Base-by-base conservation (phyloP, 306 rosid species). In the Cicer arietinum region DNA sequence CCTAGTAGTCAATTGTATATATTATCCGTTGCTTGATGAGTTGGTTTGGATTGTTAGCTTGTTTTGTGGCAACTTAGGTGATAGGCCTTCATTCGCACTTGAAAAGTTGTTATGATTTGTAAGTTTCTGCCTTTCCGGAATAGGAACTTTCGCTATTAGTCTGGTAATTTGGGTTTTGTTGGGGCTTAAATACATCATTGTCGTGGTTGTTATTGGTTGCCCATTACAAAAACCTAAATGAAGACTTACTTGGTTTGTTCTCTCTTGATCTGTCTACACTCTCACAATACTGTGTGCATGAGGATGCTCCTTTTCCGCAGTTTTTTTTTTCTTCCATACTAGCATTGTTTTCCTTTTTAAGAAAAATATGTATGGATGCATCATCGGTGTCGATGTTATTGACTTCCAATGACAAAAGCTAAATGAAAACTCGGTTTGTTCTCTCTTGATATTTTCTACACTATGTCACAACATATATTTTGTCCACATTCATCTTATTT, bases 201-300 rank as follows among this genome's bases (percentile, higher is more conserved):
- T 17, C 8, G 18, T 76, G 66, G 44, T 51, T 25, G 57, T 77
- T 77, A 57, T 68, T 35, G 45, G 69, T 77, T 77, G n/a, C 61
- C 69, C 53, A 18, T 52, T 46, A 47, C 10, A 20, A 11, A 20
- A 43, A 37, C 3, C 4, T 68, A 58, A 35, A 51, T 47, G 16
- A 17, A 57, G 53, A 45, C 41, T 30, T 30, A 30, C 37, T 40
- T 58, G 10, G 17, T 17, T 77, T 47, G 9, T 18, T 58, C 54
- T 77, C 42, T 39, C 57, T 48, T 54, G 22, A 69, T 45, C 72
- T 16, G 42, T 64, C 17, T 18, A 66, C 71, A 18, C 40, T 44
- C 8, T 62, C 68, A 30, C 50, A 48, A 12, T 11, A 59, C 12
- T 62, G 40, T 63, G 17, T n/a, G 18, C 18, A 14, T 52, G 72